Percentiles rank a stretch among this genome's conserved stretches.
These are phyloP conservation scores for Triangularia setosa DNA, from an alignment of 2,329 filamentous ascomycete genomes.

Conservation along the genomic window DNA sequence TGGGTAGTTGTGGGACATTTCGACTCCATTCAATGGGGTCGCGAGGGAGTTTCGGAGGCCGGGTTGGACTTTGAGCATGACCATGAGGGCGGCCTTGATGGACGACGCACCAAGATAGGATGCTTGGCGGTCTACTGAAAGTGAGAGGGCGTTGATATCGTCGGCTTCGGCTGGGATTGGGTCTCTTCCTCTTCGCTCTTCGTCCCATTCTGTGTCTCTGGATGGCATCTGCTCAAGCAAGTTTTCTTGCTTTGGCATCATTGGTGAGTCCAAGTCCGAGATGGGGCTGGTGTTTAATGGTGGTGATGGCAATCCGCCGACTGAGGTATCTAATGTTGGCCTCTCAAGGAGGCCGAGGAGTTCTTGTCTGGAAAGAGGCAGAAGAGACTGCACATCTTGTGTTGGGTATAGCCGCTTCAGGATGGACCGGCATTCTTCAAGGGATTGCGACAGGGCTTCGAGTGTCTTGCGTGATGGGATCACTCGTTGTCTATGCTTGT, in stretches of 20 bases:
- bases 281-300: constrained; percentile 49
- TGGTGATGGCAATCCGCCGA: constrained; percentile 47
- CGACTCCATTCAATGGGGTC: constrained; percentile 44
- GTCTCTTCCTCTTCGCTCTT: constrained; percentile 53
- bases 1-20: constrained; percentile 44
- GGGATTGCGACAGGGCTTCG: constrained; percentile 59
- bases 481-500: constrained; percentile 72
- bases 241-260: constrained; percentile 48
- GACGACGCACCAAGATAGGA: constrained; percentile 72
- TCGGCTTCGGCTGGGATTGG: constrained; percentile 62
- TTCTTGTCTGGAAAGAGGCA: constrained; percentile 55
- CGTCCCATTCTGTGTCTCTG: constrained; percentile 63
- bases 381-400: constrained; percentile 49
- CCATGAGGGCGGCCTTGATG: constrained; percentile 69
- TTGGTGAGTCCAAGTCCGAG: constrained; percentile 47
- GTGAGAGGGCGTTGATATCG: constrained; percentile 67
- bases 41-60: constrained; percentile 43
- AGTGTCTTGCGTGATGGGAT: constrained; percentile 74
- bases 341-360: constrained; percentile 54
- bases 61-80: constrained; percentile 59
- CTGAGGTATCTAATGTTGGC: constrained; percentile 36
- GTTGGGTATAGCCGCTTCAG: constrained; percentile 60
- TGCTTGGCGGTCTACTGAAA: constrained; percentile 53
- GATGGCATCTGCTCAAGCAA: constrained; percentile 66
- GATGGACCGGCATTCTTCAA: constrained; percentile 63